A percentile compares a stretch with the other conserved stretches of the same genome.
These are phyloP conservation scores for Pseudopyrenochaeta lycopersici DNA, from an alignment of 2,329 filamentous ascomycete species.

Conservation along the genomic window DNA sequence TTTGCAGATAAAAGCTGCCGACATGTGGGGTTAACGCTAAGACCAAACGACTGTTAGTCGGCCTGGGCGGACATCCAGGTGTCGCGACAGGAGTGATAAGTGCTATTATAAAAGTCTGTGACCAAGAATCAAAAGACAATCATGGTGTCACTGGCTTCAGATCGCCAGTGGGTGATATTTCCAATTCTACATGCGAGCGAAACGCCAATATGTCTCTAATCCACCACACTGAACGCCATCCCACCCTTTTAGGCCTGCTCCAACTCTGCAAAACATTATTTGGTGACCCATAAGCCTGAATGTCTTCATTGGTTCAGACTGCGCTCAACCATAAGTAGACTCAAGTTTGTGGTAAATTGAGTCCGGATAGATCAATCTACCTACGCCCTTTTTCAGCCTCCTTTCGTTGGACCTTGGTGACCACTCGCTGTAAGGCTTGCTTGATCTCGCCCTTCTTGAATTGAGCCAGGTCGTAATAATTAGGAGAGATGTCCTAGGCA, in stretches of 20 bases:
- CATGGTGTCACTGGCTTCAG: too few species aligned
- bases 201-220: background rate
- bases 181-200: background rate
- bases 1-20: constrained; percentile 16
- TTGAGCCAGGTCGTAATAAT: constrained; percentile 85
- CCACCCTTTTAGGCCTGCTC: background rate
- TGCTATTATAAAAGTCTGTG: background rate
- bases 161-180: background rate
- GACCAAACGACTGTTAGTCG: constrained; percentile 3
- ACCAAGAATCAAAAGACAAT: background rate
- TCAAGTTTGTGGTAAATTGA: too few species aligned
- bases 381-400: constrained; percentile 46
- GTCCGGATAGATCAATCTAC: constrained; percentile 1
- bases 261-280: background rate
- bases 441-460: constrained; percentile 90
- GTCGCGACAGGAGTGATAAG: too few species aligned
- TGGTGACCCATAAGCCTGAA: background rate
- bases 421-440: constrained; percentile 65
- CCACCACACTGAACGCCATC: background rate
- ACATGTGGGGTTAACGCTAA: constrained; percentile 19
- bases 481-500: constrained; percentile 84
- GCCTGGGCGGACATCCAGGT: too few species aligned
- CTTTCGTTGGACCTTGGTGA: constrained; percentile 64
- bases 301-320: background rate
- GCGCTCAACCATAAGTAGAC: too few species aligned